Percentiles rank a stretch among this genome's conserved stretches.
Conservation (phyloP, 495 filamentous ascomycete genomes). For the Xylaria intraflava region DNA sequence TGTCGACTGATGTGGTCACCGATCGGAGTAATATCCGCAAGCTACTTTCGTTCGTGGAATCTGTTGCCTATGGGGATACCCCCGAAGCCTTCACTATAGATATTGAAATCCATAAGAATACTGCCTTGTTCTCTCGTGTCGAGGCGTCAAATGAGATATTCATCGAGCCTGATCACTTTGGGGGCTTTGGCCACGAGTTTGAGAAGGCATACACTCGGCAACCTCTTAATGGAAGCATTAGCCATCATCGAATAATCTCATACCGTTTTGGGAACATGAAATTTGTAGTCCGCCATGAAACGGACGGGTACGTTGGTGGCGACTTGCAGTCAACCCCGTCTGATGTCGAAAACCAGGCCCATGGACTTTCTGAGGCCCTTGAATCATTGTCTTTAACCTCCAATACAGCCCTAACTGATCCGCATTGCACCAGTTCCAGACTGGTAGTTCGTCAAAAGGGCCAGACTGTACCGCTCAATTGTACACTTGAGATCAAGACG, state of each 20-base stretch:
- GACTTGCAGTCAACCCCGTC: neutral
- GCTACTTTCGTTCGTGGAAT: slow-evolving; percentile 42
- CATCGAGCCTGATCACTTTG: slow-evolving; percentile 33
- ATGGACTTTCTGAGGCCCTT: slow-evolving; percentile 21
- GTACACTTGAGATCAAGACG: slow-evolving; percentile 48
- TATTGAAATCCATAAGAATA: slow-evolving; percentile 35
- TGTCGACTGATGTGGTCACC: slow-evolving; percentile 39
- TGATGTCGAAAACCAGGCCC: slow-evolving; percentile 9
- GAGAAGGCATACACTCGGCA: slow-evolving; percentile 43
- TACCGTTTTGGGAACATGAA: slow-evolving; percentile 40
- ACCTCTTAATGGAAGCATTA: slow-evolving; percentile 33
- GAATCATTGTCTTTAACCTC: slow-evolving; percentile 26
- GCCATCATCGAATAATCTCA: slow-evolving; percentile 43
- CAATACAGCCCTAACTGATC: neutral
- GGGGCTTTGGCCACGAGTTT: slow-evolving; percentile 43
- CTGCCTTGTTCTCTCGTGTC: slow-evolving; percentile 36
- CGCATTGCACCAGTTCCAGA: slow-evolving; percentile 11
- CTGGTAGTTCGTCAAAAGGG: slow-evolving; percentile 32
- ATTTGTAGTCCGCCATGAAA: slow-evolving; percentile 43
- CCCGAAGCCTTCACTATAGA: slow-evolving; percentile 38
- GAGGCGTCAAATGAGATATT: slow-evolving; percentile 27
- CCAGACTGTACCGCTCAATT: slow-evolving; percentile 25
- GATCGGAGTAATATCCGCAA: slow-evolving; percentile 51
- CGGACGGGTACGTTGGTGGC: slow-evolving; percentile 36
- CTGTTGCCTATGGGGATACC: slow-evolving; percentile 15